phyloP scores from a whole-genome alignment of 768 basidiomycete species.

The Peribolospora baueri region DNA sequence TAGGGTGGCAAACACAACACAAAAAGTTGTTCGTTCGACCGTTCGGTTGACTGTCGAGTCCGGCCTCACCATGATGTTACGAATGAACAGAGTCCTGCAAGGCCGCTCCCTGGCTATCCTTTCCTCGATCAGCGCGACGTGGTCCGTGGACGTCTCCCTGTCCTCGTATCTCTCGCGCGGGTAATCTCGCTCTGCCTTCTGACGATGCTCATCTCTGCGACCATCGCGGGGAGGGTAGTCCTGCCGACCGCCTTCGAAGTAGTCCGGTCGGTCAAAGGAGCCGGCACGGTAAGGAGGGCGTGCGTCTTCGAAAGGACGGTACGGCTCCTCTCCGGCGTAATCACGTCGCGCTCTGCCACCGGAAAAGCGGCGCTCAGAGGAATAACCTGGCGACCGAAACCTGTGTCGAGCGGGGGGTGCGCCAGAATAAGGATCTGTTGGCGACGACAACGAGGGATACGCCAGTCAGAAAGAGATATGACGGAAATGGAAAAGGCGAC shows the following conservation, averaged over 20 bases:
- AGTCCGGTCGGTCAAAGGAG: background rate
- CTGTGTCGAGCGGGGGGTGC: too few relatives aligned
- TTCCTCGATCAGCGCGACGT: constrained; percentile 78
- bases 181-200: background rate
- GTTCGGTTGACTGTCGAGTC: too few relatives aligned
- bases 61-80: constrained; percentile 79
- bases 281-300: background rate
- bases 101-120: constrained; percentile 80
- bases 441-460: too few relatives aligned
- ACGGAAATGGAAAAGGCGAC: too few relatives aligned
- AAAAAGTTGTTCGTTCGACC: background rate
- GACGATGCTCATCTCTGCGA: background rate
- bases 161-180: background rate
- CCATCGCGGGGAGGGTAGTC: background rate
- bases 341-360: background rate
- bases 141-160: constrained; percentile 49
- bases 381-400: too few relatives aligned
- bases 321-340: background rate
- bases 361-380: too few relatives aligned
- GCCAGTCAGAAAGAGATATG: too few relatives aligned
- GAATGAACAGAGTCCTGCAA: constrained; percentile 84
- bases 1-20: background rate
- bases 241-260: background rate
- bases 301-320: background rate
- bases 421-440: too few relatives aligned